These are phyloP conservation scores for Exophiala alcalophila DNA, from an alignment of 2,329 filamentous ascomycete species.

Conservation along the genomic window DNA sequence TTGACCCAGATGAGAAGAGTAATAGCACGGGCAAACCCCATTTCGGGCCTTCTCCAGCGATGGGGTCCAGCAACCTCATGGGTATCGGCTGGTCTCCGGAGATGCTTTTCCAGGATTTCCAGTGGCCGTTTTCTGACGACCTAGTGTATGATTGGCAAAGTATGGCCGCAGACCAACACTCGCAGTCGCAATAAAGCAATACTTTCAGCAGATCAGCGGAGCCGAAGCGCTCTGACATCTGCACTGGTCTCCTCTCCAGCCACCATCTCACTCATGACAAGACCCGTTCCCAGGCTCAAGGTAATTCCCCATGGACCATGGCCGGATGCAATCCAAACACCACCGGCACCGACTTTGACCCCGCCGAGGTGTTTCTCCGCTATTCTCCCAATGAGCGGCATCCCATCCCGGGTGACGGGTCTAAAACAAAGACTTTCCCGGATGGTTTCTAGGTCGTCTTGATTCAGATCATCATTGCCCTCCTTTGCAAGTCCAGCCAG, in stretches of 20 bases:
- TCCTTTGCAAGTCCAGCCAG: constrained; percentile 35
- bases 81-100: constrained; percentile 20
- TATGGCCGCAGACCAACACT: too few species aligned
- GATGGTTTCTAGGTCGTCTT: constrained; percentile 59
- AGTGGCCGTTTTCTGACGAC: constrained; percentile 17
- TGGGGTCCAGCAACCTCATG: constrained; percentile 13
- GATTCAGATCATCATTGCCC: constrained; percentile 32
- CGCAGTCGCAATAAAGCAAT: too few species aligned
- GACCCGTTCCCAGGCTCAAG: constrained; percentile 64
- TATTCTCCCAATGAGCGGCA: constrained; percentile 59
- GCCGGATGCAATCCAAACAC: constrained; percentile 68
- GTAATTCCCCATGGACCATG: constrained; percentile 76
- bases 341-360: constrained; percentile 43
- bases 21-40: constrained; percentile 1
- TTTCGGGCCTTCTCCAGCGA: neutral
- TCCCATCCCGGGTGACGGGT: constrained; percentile 62
- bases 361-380: constrained; percentile 42
- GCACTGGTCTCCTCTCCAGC: constrained; percentile 57
- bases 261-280: constrained; percentile 68
- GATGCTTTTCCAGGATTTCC: constrained; percentile 18
- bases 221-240: constrained; percentile 8
- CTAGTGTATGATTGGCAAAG: constrained; percentile 15
- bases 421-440: constrained; percentile 70
- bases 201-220: constrained; percentile 6
- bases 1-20: constrained; percentile 6